Evolutionary conservation across 2,329 filamentous ascomycete genomes (phyloP).

Genomic region (Nemania sp.): DNA sequence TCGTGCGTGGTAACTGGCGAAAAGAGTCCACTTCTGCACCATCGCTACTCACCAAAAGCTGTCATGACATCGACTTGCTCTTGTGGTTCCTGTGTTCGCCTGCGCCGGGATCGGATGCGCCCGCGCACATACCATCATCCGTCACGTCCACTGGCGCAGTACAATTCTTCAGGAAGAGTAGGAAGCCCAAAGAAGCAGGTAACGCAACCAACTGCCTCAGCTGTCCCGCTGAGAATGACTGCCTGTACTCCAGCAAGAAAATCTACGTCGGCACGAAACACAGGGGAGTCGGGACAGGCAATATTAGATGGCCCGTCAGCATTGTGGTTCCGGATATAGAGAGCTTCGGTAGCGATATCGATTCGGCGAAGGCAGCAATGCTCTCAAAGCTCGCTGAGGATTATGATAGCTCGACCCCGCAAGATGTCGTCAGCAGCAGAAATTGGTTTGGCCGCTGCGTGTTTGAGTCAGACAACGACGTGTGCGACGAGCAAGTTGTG

Average conservation of each 20-base stretch:
- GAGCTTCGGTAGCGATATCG: conserved; percentile 59
- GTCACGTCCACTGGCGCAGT: conserved; percentile 77
- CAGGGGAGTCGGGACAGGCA: conserved; percentile 63
- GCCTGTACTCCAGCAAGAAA: conserved; percentile 82
- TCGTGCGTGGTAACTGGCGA: conserved; percentile 93
- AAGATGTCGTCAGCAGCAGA: conserved; percentile 50
- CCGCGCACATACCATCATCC: conserved; percentile 72
- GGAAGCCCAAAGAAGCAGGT: conserved; percentile 77
- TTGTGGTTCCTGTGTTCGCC: conserved; percentile 89
- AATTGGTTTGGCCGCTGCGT: conserved; percentile 96
- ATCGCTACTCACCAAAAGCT: conserved; percentile 90
- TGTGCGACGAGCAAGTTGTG: conserved; percentile 90
- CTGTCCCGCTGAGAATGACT: conserved; percentile 74
- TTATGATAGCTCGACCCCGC: conserved; percentile 54
- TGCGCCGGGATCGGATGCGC: conserved; percentile 46
- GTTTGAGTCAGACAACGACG: conserved; percentile 89
- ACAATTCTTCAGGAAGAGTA: conserved; percentile 73
- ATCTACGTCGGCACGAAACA: conserved; percentile 74
- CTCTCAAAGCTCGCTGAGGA: conserved; percentile 48
- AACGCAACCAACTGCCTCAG: conserved; percentile 82
- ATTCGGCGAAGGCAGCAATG: conserved; percentile 46
- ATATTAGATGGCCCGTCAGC: conserved; percentile 78
- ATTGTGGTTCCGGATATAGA: conserved; percentile 94
- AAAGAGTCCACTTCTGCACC: conserved; percentile 76
- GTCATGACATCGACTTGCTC: conserved; percentile 92